Conservation (phyloP, 2,329 filamentous ascomycete genomes). For the Xylaria sp. region DNA sequence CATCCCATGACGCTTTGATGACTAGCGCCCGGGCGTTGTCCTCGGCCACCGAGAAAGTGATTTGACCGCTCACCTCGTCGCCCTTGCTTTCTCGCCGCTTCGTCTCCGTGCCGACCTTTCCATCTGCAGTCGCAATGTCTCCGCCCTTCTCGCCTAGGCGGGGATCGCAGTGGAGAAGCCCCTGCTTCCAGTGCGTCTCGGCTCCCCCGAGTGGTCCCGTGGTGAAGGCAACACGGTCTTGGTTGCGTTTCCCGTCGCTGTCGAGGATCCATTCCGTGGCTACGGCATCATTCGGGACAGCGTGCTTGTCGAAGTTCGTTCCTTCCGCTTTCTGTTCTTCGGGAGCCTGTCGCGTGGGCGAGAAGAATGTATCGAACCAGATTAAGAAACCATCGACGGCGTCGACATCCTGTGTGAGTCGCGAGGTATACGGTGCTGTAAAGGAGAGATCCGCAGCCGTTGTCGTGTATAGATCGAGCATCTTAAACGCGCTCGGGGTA, state of each 20-base stretch:
- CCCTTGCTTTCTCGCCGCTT: constrained; percentile 58
- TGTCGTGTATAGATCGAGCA: constrained; percentile 80
- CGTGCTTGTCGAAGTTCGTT: constrained; percentile 44
- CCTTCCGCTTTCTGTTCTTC: constrained; percentile 1
- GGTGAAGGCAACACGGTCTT: constrained; percentile 82
- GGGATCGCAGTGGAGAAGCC: constrained; percentile 74
- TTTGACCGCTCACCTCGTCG: constrained; percentile 70
- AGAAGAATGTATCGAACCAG: constrained; percentile 96
- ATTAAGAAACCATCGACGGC: constrained; percentile 86
- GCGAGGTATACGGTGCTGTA: constrained; percentile 72
- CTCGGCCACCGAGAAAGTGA: constrained; percentile 76
- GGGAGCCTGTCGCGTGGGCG: constrained; percentile 54
- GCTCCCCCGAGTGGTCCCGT: constrained; percentile 77
- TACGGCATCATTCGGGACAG: constrained; percentile 61
- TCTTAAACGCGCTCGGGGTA: constrained; percentile 71
- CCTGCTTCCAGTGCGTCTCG: constrained; percentile 92
- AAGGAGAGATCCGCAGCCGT: constrained; percentile 80
- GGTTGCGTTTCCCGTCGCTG: constrained; percentile 54
- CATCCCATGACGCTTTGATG: constrained; percentile 71
- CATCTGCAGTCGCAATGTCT: not conserved
- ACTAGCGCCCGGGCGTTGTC: constrained; percentile 75
- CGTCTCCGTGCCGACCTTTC: not conserved
- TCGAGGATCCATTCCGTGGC: constrained; percentile 67
- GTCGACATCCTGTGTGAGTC: constrained; percentile 69
- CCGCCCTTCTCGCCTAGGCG: constrained; percentile 12